Conservation (phyloP, 2,329 filamentous ascomycete species). For the Aureobasidium sp. region DNA sequence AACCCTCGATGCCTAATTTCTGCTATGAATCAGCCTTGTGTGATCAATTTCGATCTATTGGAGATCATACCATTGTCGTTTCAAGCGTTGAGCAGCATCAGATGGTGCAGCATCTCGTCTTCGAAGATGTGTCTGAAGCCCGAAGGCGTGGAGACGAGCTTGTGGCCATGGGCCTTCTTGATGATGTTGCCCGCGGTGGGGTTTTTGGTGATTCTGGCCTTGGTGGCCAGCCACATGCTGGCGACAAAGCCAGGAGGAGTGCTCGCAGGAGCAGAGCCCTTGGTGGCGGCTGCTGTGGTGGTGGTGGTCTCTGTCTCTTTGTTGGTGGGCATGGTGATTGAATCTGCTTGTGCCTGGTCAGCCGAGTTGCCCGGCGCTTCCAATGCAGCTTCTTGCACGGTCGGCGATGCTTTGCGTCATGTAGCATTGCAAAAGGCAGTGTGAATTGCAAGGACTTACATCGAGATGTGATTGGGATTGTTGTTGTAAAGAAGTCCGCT, state of each 20-base stretch:
- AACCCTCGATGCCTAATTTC: not conserved
- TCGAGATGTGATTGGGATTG: not conserved
- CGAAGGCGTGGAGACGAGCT: not conserved
- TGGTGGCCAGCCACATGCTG: not conserved
- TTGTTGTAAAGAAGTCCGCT: not conserved
- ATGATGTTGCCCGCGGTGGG: not conserved
- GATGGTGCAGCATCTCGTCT: constrained; percentile 10
- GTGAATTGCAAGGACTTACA: not conserved
- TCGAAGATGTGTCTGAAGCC: not conserved
- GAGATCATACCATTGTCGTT: not conserved
- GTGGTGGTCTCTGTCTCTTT: not conserved
- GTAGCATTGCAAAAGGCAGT: not conserved
- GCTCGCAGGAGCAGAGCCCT: not conserved
- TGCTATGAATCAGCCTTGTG: not conserved
- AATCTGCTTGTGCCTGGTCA: not conserved
- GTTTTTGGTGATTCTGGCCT: not conserved
- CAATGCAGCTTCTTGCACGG: not conserved
- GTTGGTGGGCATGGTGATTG: not conserved
- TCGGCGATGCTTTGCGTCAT: not conserved
- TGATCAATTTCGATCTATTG: fast-evolving
- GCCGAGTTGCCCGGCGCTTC: too few species aligned
- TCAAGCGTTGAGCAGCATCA: constrained; percentile 8
- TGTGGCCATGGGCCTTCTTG: not conserved
- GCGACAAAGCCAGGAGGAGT: not conserved
- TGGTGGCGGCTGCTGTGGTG: not conserved